Evolutionary conservation across 2,329 filamentous ascomycete genomes (phyloP), one percentile per base, ranked within the genome.

Genomic region (Aspergillus tubingensis): DNA sequence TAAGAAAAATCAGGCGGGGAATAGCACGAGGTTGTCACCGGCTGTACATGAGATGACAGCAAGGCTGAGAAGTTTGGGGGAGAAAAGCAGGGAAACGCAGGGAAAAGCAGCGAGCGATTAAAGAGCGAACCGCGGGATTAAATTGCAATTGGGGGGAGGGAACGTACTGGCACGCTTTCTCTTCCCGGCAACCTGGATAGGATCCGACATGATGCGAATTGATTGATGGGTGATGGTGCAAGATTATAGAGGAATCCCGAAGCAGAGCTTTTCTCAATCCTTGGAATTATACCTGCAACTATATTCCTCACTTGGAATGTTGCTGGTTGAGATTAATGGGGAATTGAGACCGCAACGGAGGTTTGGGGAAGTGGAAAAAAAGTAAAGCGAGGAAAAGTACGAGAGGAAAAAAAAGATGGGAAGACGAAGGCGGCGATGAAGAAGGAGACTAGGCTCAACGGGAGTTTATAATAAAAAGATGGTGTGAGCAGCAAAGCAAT

Each of bases 131-230:
- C 25, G 47, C 23, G 23, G n/a, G n/a, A n/a, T 50, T 32, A 8
- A 50, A 50, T 32, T 32, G 27, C 32, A 32, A 55, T 21, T n/a
- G 53, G 49, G 44, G 27, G 8, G 27, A 23, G 21, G 11, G 11
- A 13, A 77, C 75, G 65, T 73, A 77, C 75, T 75, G 63, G 75
- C 72, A 62, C 75, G 68, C 67, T 77, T 77, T 68, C 75, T 71
- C 67, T 77, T 77, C 41, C 74, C 74, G 39, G 72, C 72, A 5
- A 62, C 62, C 65, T 74, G 70, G 58, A 67, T 62, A 56, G 63
- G 50, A 44, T 75, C 72, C 13, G 74, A 75, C 74, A 76, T 77
- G 60, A 55, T 71, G 66, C 39, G 41, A 44, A 41, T 57, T 56
- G 57, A 30, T 41, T n/a, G 30, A 36, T 48, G 41, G 49, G 38